A percentile compares a stretch with the other conserved stretches of the same genome.
These are phyloP conservation scores for Nitzschia sp. DNA, from an alignment of 108 stramenopile genomes.

Conservation along the genomic window DNA sequence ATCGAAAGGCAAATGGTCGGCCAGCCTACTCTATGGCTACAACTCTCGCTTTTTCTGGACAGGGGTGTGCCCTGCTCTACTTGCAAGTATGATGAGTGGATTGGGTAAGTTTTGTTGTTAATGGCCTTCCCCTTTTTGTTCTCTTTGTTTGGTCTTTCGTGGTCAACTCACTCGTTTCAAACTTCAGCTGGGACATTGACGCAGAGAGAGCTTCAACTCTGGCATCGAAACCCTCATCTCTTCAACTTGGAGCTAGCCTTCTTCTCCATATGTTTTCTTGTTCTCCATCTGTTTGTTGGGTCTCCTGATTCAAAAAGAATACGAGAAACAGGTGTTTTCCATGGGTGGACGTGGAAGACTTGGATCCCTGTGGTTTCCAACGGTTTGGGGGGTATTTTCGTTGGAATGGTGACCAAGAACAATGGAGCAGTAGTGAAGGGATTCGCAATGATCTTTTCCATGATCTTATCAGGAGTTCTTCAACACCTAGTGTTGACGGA, in stretches of 20 bases:
- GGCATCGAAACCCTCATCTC: slow-evolving; percentile 58
- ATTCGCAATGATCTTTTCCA: slow-evolving; percentile 75
- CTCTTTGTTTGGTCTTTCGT: background rate
- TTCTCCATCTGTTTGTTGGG: background rate
- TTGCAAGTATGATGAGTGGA: slow-evolving; percentile 77
- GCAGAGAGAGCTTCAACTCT: slow-evolving; percentile 72
- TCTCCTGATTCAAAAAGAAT: slow-evolving; percentile 1
- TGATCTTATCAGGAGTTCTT: slow-evolving; percentile 61
- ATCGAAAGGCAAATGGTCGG: no score
- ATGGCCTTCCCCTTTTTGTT: no score
- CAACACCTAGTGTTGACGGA: slow-evolving; percentile 35
- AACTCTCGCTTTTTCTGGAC: no score
- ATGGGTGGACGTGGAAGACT: slow-evolving; percentile 59
- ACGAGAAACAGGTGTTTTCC: background rate
- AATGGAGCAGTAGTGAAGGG: slow-evolving; percentile 78
- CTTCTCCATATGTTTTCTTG: slow-evolving; percentile 37
- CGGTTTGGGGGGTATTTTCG: slow-evolving; percentile 81
- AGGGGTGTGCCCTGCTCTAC: slow-evolving; percentile 64
- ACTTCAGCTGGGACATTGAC: slow-evolving; percentile 64
- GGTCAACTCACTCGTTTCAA: background rate
- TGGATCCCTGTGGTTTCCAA: slow-evolving; percentile 70
- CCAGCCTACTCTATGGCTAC: no score
- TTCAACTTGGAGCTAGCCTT: slow-evolving; percentile 79
- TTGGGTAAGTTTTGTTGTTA: slow-evolving; percentile 17
- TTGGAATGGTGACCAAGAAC: slow-evolving; percentile 89